Evolutionary conservation across 257 asterid species (phyloP), one percentile per base, ranked within the genome.

Genomic region (Schizonepeta tenuifolia): DNA sequence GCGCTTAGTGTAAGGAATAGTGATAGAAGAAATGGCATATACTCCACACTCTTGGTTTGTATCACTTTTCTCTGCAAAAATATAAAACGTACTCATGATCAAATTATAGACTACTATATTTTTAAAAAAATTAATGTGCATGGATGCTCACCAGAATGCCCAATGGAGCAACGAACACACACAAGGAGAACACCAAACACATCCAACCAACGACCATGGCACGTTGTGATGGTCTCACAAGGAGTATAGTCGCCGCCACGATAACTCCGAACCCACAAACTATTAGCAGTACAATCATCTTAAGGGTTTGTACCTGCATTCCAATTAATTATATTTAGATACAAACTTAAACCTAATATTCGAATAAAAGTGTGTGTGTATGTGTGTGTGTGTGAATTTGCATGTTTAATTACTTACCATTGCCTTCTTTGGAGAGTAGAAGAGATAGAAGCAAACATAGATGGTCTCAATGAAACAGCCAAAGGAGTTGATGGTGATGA

Each of bases 21-120:
- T 7, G 96, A 90, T 20, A 85, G 85, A 15, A 88, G 87, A 57
- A 88, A 69, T 11, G 96, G 96, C 96, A 90, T 90, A 78, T 79
- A 82, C 69, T 88, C 96, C 0, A 87, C 95, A 31, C 96, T 88
- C 78, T 85, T 86, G 11, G 95, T 90, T 47, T 68, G 65, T 33
- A 90, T 83, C 0, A 88, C 95, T 80, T 75, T 77, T 67, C 86
- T 78, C 96, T 88, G 84, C 78, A 72, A 6, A 35, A 67, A 3
- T 11, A 1, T n/a, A 47, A 3, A 53, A 3, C 9, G 10, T 47
- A 21, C 60, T 54, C 60, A 51, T 24, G 26, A 24, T 51, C 6
- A 53, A 20, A 2, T 54, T 26, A 55, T 9, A 9, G 3, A 21
- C n/a, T 22, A 5, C 36, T 31, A 31, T 0, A 54, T 54, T 3